These are phyloP conservation scores for Pyrenochaeta sp. DNA, from an alignment of 2,329 filamentous ascomycete genomes.

Conservation along the genomic window DNA sequence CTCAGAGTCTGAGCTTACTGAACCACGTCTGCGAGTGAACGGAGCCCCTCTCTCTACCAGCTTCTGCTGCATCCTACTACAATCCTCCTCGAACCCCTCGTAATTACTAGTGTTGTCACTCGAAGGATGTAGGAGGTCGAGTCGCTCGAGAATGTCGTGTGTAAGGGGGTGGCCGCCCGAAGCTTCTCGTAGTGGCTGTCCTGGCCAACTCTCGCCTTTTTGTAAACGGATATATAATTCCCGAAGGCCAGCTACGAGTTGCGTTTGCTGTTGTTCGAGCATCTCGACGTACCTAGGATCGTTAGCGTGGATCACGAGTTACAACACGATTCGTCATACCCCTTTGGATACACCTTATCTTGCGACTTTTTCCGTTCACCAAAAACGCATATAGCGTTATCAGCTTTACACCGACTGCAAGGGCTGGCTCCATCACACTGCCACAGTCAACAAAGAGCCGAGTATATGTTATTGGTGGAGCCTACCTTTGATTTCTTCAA, in stretches of 20 bases:
- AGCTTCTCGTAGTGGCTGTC: constrained; percentile 60
- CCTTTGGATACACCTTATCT: constrained; percentile 74
- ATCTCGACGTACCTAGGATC: constrained; percentile 67
- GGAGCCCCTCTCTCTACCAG: constrained; percentile 63
- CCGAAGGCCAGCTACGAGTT: constrained; percentile 68
- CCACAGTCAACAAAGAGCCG: constrained; percentile 12
- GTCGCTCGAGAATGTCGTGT: constrained; percentile 68
- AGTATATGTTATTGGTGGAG: not conserved
- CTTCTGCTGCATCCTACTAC: constrained; percentile 63
- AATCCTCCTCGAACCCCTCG: constrained; percentile 67
- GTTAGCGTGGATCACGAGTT: constrained; percentile 11
- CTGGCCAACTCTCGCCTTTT: constrained; percentile 64
- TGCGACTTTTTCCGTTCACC: constrained; percentile 72
- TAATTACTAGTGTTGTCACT: constrained; percentile 56
- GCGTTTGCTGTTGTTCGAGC: constrained; percentile 71
- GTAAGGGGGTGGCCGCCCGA: constrained; percentile 67
- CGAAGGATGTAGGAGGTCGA: constrained; percentile 64
- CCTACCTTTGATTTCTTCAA: constrained; percentile 72
- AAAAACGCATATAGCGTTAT: constrained; percentile 72
- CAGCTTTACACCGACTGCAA: constrained; percentile 68
- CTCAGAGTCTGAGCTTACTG: constrained; percentile 66
- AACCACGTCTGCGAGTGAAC: constrained; percentile 62
- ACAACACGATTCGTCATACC: constrained; percentile 51
- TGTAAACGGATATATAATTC: constrained; percentile 65
- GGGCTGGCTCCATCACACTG: constrained; percentile 69